phyloP scores from a whole-genome alignment of 2,329 filamentous ascomycete genomes.

The Emergomyces orientalis region DNA sequence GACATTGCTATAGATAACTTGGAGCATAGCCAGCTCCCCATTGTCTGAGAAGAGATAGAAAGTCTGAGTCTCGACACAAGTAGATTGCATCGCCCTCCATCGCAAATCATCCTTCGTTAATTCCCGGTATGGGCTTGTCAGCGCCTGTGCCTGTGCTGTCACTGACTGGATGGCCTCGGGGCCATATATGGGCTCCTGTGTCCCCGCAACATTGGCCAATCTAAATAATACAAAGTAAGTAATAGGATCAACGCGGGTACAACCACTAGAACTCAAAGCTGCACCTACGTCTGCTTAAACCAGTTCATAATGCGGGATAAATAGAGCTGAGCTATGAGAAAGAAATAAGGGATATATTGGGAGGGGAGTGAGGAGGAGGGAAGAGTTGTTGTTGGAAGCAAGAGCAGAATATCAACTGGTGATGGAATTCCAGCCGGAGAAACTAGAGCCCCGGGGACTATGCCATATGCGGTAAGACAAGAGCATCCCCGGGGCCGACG shows the following conservation, averaged over 20 bases:
- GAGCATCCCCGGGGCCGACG: neutral
- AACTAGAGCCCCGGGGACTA: neutral
- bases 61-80: slow-evolving; percentile 85
- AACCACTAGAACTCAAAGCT: slow-evolving; percentile 6
- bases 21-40: slow-evolving; percentile 67
- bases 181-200: slow-evolving; percentile 92
- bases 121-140: slow-evolving; percentile 73
- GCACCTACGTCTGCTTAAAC: slow-evolving; percentile 77
- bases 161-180: slow-evolving; percentile 79
- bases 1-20: slow-evolving; percentile 97
- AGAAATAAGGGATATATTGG: neutral
- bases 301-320: slow-evolving; percentile 70
- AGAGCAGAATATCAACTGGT: no score
- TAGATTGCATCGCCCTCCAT: slow-evolving; percentile 74
- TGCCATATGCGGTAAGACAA: neutral
- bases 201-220: slow-evolving; percentile 74
- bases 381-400: neutral
- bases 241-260: slow-evolving; percentile 12
- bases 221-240: slow-evolving; percentile 26
- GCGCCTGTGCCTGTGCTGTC: slow-evolving; percentile 72
- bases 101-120: slow-evolving; percentile 66
- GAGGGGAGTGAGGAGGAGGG: neutral
- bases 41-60: slow-evolving; percentile 82
- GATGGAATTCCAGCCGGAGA: neutral
- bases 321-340: neutral